Base-by-base conservation (phyloP, 2,329 filamentous ascomycete genomes). In the Helminthosporium solani region DNA sequence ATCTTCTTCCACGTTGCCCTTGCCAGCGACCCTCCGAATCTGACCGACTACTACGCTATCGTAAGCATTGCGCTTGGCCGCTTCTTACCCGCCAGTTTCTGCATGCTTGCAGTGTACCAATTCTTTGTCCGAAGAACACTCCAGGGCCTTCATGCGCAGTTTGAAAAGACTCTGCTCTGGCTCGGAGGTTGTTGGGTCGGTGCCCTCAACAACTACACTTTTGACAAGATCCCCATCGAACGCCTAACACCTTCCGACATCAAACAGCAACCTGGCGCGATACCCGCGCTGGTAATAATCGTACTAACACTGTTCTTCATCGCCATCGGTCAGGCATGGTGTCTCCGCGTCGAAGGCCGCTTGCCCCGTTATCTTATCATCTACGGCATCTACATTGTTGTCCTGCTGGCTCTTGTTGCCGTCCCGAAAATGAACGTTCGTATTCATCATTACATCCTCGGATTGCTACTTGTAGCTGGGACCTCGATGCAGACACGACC, bases 371-470 rank as follows among this genome's bases (percentile, higher is more conserved):
- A 91, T 61, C 80, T 96, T 5, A 83, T 82, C 58, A 77, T 96
- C 16, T 96, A 96, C 67, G 79, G 77, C 18, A 74, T 88, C 3
- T 81, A 96, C 53, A 73, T 83, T 2, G 65, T 75, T 2, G 77
- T 76, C n/a, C 81, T 97, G 28, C 63, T 94, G 23, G 72, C 90
- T 40, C 79, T 87, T 27, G 76, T 95, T 11, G 73, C 80, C 1
- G 72, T 96, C 5, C 92, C 92, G 0, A 81, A 84, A 7, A 82
- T 96, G 41, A 87, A 84, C 51, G 78, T 99, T 40, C 85, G 94
- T 27, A 90, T 99, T 46, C 94, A 99, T 66, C 94, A 99, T 69
- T 99, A 97, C 66, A 88, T 97, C 54, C 77, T 97, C 3, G 90
- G 86, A 1, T 80, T 99, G 12, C 76, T 97, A 0, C 79, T 99